phyloP scores from a whole-genome alignment of 371 early-diverging fungal species.

The Zancudomyces culisetae region DNA sequence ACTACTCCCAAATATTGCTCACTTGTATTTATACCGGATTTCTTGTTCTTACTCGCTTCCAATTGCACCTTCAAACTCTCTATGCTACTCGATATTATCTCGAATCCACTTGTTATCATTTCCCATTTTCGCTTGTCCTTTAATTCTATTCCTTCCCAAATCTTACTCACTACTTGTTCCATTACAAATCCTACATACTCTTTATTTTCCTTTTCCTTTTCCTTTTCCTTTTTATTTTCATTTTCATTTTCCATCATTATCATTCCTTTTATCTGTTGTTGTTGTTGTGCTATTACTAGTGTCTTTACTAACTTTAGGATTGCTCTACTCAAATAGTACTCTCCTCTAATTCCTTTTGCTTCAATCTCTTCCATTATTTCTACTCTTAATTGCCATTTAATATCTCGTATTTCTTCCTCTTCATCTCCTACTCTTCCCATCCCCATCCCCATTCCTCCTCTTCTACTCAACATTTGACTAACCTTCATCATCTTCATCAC shows the following conservation, averaged over 20 bases:
- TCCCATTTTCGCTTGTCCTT: slow-evolving; percentile 54
- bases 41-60: background rate
- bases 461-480: slow-evolving; percentile 39
- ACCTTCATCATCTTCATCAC: slow-evolving; percentile 53
- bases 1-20: slow-evolving; percentile 20
- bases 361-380: no score
- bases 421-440: no score
- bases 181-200: slow-evolving; percentile 68
- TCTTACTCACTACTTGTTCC: slow-evolving; percentile 56
- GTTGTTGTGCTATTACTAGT: no score
- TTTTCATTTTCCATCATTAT: slow-evolving; percentile 13
- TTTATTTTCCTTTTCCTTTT: slow-evolving; percentile 44
- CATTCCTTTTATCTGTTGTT: slow-evolving; percentile 25
- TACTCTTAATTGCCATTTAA: no score
- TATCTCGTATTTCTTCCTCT: no score
- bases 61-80: slow-evolving; percentile 40
- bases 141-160: slow-evolving; percentile 41
- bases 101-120: slow-evolving; percentile 50
- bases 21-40: no score
- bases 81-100: slow-evolving; percentile 55
- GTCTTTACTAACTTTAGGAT: slow-evolving; percentile 50
- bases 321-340: slow-evolving; percentile 68
- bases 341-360: slow-evolving; percentile 34
- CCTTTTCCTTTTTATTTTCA: slow-evolving; percentile 36
- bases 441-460: slow-evolving; percentile 1